Conservation (phyloP, 345 rosid genomes). For the Syzygium oleosum region DNA sequence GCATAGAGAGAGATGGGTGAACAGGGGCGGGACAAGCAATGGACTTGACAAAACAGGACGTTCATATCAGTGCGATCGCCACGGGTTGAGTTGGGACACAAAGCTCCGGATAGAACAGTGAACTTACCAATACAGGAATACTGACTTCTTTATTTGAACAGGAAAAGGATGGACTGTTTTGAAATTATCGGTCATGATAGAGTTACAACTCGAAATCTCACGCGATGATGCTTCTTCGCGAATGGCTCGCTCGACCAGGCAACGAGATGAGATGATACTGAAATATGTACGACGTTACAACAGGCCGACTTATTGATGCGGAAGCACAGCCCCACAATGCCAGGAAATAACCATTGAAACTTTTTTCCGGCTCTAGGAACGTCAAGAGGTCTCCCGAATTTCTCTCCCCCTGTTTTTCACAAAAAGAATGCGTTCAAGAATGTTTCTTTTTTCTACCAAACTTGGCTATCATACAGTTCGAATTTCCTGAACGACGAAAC, state of each 20-base stretch:
- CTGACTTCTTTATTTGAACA: neutral
- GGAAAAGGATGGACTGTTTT: neutral
- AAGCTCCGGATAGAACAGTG: neutral
- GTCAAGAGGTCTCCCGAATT: neutral
- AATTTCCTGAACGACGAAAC: neutral
- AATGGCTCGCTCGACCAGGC: neutral
- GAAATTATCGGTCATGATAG: neutral
- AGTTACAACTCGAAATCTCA: neutral
- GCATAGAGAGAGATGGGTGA: neutral
- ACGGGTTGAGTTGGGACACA: neutral
- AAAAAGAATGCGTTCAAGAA: neutral
- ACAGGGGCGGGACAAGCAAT: slow-evolving; percentile 10
- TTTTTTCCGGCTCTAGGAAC: neutral
- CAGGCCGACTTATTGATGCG: neutral
- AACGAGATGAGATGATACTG: neutral
- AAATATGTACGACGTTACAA: neutral
- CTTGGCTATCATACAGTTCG: neutral
- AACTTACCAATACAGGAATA: neutral
- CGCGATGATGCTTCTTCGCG: neutral
- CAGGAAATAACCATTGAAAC: neutral
- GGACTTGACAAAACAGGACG: neutral
- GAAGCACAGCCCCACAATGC: neutral
- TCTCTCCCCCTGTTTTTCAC: neutral
- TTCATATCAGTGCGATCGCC: neutral
- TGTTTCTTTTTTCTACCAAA: neutral